A percentile compares a stretch with the other conserved stretches of the same genome.
Conservation (phyloP, 2,329 filamentous ascomycete genomes). For the Beauveria sp. region DNA sequence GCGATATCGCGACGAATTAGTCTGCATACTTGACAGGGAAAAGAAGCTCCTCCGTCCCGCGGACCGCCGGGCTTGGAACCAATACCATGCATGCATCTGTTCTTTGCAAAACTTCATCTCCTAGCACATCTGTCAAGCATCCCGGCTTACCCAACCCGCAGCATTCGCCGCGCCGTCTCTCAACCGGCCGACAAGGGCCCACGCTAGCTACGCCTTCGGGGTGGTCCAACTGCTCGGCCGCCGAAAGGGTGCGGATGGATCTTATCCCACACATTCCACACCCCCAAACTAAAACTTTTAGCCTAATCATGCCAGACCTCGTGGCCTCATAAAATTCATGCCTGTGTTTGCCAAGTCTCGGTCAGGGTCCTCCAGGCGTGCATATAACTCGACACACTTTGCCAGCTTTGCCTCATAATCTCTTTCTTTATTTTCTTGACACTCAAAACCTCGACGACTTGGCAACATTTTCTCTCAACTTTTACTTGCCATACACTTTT, state of each 20-base stretch:
- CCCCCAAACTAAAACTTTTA: slow-evolving; percentile 3
- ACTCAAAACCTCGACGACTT: background rate
- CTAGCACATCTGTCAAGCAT: background rate
- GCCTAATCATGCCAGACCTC: slow-evolving; percentile 3
- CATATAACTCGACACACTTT: slow-evolving; percentile 5
- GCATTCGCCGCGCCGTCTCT: slow-evolving; percentile 1
- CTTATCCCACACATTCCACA: slow-evolving; percentile 9
- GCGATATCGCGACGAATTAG: background rate
- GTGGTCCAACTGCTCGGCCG: slow-evolving; percentile 7
- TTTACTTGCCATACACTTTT: background rate
- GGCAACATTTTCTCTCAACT: background rate
- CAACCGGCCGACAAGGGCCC: background rate
- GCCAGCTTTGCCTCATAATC: background rate
- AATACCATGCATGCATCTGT: background rate
- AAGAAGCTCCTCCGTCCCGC: background rate
- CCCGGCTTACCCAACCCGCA: background rate
- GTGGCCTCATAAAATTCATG: slow-evolving; percentile 1
- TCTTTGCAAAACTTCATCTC: background rate
- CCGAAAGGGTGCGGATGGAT: slow-evolving; percentile 11
- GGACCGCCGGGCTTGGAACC: background rate
- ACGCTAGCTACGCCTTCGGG: slow-evolving; percentile 7
- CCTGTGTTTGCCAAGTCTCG: background rate
- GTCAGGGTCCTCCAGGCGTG: background rate
- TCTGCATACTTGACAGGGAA: background rate
- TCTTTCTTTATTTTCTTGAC: background rate